These are phyloP conservation scores for Corymbia citriodora DNA, from an alignment of 441 rosid species.

Conservation along the genomic window DNA sequence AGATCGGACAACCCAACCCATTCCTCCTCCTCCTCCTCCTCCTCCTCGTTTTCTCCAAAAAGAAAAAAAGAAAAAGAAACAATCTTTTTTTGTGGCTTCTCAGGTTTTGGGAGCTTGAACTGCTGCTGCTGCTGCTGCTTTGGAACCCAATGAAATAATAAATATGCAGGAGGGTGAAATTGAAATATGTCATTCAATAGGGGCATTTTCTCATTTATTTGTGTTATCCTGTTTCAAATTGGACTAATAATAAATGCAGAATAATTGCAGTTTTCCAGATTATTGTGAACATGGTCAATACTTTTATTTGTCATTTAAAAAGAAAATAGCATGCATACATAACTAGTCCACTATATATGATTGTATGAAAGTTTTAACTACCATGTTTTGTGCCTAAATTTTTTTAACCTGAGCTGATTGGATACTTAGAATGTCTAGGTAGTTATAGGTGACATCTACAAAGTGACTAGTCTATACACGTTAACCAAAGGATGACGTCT, in stretches of 20 bases:
- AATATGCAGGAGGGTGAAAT: neutral
- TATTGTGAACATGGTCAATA: neutral
- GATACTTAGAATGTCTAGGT: neutral
- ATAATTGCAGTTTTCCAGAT: neutral
- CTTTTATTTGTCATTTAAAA: neutral
- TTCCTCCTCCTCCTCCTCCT: too few species aligned
- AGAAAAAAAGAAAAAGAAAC: neutral
- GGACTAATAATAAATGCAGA: neutral
- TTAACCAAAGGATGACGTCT: neutral
- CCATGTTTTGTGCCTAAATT: neutral
- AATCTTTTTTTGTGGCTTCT: neutral
- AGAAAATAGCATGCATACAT: neutral
- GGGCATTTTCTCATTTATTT: neutral
- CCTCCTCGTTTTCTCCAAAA: neutral
- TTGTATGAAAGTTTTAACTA: neutral
- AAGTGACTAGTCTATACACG: neutral
- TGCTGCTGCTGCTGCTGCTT: neutral
- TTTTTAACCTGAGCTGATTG: neutral
- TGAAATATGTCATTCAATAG: neutral
- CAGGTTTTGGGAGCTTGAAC: neutral
- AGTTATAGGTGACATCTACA: neutral
- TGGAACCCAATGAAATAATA: neutral
- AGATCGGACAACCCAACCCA: neutral
- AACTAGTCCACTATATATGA: neutral
- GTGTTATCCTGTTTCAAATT: neutral